phyloP scores from a whole-genome alignment of 441 rosid species.

The Gossypium gossypioides region DNA sequence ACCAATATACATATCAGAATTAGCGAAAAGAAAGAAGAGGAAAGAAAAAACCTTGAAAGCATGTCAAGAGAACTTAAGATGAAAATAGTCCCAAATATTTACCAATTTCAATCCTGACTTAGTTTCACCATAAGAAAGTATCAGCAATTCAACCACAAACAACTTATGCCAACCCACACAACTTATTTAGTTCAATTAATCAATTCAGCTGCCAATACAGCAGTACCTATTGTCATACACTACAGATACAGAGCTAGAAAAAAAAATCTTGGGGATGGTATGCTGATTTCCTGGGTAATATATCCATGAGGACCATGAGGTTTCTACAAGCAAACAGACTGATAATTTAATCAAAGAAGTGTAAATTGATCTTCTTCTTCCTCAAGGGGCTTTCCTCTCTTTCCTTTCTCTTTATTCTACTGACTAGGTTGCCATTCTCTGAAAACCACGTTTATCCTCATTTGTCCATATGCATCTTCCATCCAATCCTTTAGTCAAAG shows the following conservation, averaged over 20 bases:
- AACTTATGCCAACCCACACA: background rate
- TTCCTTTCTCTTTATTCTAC: constrained; percentile 7
- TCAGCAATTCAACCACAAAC: background rate
- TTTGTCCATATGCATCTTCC: background rate
- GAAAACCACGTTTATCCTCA: background rate
- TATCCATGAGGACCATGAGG: background rate
- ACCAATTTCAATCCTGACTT: background rate
- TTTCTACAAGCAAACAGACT: constrained; percentile 5
- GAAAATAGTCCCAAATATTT: background rate
- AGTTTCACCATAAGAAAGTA: background rate
- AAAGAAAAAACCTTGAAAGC: background rate
- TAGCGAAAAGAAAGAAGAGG: background rate
- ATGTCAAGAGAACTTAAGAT: background rate
- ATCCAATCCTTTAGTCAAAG: background rate
- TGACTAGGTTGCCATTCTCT: background rate
- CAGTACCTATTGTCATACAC: background rate
- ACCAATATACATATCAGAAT: constrained; percentile 8
- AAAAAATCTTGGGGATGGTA: background rate
- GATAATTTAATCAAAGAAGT: background rate
- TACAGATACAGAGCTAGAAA: background rate
- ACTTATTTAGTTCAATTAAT: background rate
- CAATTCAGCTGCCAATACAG: background rate
- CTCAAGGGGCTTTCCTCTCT: background rate
- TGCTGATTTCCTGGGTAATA: background rate
- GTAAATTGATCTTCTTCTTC: background rate